These are phyloP conservation scores for Posidonia australis DNA, from an alignment of 106 monocot genomes.

Conservation along the genomic window DNA sequence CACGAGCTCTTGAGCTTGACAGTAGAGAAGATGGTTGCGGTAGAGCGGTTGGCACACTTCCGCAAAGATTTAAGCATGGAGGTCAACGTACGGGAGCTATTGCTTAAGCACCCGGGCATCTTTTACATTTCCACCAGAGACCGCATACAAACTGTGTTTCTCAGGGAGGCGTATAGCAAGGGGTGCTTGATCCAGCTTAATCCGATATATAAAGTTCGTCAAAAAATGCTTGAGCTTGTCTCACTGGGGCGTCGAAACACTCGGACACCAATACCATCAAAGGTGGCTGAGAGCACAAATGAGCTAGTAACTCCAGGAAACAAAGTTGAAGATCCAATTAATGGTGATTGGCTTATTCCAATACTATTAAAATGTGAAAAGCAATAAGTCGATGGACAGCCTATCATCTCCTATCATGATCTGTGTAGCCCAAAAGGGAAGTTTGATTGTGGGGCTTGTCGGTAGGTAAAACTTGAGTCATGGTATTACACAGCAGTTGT, in stretches of 20 bases:
- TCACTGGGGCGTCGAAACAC: conserved; percentile 22
- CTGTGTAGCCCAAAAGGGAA: too few relatives aligned
- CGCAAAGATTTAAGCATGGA: conserved; percentile 54
- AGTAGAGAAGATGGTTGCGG: conserved; percentile 57
- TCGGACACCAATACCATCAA: not conserved
- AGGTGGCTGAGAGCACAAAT: conserved; percentile 10
- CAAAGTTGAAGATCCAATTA: conserved; percentile 1
- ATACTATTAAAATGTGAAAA: conserved; percentile 10
- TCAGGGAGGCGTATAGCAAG: conserved; percentile 56
- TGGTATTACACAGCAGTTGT: too few relatives aligned
- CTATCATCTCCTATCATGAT: too few relatives aligned
- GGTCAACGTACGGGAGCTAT: conserved; percentile 58
- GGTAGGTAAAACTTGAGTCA: too few relatives aligned
- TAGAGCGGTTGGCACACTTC: conserved; percentile 70
- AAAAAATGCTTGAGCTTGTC: conserved; percentile 61
- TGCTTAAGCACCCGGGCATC: conserved; percentile 76
- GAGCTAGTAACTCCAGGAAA: not conserved
- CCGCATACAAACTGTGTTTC: conserved; percentile 41
- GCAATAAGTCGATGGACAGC: too few relatives aligned
- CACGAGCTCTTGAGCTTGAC: conserved; percentile 77
- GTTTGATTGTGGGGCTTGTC: too few relatives aligned
- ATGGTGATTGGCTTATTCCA: conserved; percentile 22
- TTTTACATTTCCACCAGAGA: conserved; percentile 82
- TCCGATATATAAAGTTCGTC: conserved; percentile 39
- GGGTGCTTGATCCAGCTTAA: conserved; percentile 52